These are phyloP conservation scores for Helianthus tuberosus DNA, from an alignment of 129 eudicot species.

Conservation along the genomic window DNA sequence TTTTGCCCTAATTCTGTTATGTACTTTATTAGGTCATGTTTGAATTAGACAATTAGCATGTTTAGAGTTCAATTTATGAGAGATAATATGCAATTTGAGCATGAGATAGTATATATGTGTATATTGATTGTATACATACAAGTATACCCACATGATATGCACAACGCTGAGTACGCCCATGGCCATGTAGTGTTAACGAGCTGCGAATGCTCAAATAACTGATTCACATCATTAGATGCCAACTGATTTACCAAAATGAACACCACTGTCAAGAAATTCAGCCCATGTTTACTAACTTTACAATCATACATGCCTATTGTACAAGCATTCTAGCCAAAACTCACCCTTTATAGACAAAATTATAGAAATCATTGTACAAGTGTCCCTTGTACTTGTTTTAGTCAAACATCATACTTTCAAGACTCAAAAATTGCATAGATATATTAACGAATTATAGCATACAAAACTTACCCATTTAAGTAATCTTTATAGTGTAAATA, in stretches of 20 bases:
- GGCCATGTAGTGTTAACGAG: constrained; percentile 76
- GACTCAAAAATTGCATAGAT: neutral
- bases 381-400: neutral
- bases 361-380: neutral
- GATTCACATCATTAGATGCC: constrained; percentile 25
- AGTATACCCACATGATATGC: constrained; percentile 83
- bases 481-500: neutral
- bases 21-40: too few species aligned
- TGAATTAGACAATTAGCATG: too few species aligned
- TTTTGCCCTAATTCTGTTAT: too few species aligned
- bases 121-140: too few species aligned
- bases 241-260: constrained; percentile 75
- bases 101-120: too few species aligned
- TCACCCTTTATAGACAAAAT: neutral
- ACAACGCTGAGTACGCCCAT: constrained; percentile 80
- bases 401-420: constrained; percentile 14
- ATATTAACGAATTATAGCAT: neutral
- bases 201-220: constrained; percentile 84
- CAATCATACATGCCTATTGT: constrained; percentile 2
- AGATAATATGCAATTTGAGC: too few species aligned
- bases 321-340: neutral
- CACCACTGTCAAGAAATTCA: constrained; percentile 58
- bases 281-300: constrained; percentile 18
- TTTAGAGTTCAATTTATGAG: too few species aligned
- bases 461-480: neutral